Conservation (phyloP, 2,329 filamentous ascomycete species). For the Onygenales sp. region DNA sequence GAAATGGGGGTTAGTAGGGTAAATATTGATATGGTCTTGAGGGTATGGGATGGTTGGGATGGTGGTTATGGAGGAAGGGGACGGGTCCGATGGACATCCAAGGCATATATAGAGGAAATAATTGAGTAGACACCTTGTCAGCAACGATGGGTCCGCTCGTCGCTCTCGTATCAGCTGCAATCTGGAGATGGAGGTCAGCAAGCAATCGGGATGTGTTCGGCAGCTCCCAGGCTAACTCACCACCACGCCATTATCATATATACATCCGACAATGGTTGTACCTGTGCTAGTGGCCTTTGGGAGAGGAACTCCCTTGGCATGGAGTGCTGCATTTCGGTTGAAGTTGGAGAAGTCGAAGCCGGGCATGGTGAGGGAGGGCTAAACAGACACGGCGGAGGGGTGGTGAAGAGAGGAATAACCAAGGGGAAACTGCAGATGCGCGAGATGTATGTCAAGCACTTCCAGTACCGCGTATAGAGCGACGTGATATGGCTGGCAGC, state of each 20-base stretch:
- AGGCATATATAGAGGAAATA: neutral
- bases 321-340: constrained; percentile 95
- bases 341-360: constrained; percentile 99
- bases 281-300: constrained; percentile 98
- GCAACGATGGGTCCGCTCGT: constrained; percentile 97
- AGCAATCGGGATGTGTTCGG: constrained; percentile 5
- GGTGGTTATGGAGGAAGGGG: neutral
- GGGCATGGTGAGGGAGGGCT: constrained; percentile 57
- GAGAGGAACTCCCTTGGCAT: constrained; percentile 84
- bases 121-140: constrained; percentile 60
- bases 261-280: constrained; percentile 96
- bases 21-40: neutral
- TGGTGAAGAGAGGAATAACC: constrained; percentile 4
- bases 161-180: constrained; percentile 95
- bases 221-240: constrained; percentile 41
- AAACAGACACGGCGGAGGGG: constrained; percentile 12
- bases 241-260: constrained; percentile 93
- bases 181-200: constrained; percentile 42
- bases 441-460: neutral
- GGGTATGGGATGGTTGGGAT: neutral
- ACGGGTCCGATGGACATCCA: neutral
- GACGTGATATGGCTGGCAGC: neutral
- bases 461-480: neutral
- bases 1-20: neutral
- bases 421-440: constrained; percentile 5